phyloP scores from a whole-genome alignment of 2,329 filamentous ascomycete genomes.

The Talaromyces islandicus region DNA sequence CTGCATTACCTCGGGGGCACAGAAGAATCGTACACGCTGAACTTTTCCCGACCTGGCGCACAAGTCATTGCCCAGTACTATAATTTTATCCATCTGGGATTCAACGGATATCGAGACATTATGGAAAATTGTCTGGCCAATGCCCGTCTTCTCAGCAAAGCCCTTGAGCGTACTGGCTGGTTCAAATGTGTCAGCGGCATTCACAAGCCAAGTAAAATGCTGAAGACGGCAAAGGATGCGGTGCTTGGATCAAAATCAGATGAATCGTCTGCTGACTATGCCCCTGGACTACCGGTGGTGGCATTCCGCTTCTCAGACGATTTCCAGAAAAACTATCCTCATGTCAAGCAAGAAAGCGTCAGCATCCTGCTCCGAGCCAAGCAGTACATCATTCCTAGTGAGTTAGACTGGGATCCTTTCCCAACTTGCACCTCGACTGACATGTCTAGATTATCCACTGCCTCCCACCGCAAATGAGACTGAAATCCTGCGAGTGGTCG shows the following conservation, averaged over 20 bases:
- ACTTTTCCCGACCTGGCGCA: constrained; percentile 65
- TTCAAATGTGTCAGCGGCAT: constrained; percentile 61
- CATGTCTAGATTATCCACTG: constrained; percentile 52
- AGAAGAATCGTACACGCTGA: constrained; percentile 64
- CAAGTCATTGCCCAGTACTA: constrained; percentile 69
- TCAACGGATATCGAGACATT: constrained; percentile 56
- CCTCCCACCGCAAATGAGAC: constrained; percentile 56
- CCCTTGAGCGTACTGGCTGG: constrained; percentile 61
- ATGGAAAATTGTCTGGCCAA: constrained; percentile 62
- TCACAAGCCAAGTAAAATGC: constrained; percentile 50
- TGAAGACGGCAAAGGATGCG: constrained; percentile 34
- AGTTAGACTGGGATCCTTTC: constrained; percentile 13
- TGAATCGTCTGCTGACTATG: constrained; percentile 55
- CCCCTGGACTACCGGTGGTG: constrained; percentile 62
- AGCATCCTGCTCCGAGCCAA: constrained; percentile 58
- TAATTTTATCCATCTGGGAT: constrained; percentile 66
- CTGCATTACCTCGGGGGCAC: constrained; percentile 67
- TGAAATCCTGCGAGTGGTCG: constrained; percentile 62
- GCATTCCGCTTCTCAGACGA: constrained; percentile 58
- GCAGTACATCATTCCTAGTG: constrained; percentile 65
- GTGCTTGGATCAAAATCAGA: constrained; percentile 32
- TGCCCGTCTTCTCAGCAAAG: constrained; percentile 57
- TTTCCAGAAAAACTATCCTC: constrained; percentile 55
- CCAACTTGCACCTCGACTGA: background rate
- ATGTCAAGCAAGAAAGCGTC: constrained; percentile 59